Evolutionary conservation across 106 monocot genomes (phyloP).

Genomic region (Dendrobium nobile): DNA sequence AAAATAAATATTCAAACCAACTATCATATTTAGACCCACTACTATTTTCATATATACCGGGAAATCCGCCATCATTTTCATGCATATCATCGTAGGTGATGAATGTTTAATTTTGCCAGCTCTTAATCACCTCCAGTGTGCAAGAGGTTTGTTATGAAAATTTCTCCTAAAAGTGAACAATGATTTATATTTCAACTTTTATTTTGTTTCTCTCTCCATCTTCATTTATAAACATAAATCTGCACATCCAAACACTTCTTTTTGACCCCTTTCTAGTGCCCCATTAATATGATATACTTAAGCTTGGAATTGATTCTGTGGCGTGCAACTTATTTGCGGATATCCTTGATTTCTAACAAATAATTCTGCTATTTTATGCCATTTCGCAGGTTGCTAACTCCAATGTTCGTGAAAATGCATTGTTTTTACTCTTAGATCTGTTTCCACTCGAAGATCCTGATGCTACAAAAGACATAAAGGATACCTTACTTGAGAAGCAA

Average conservation of each 20-base stretch:
- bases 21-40: no score
- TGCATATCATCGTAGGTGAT: not conserved
- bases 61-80: no score
- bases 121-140: not conserved
- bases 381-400: conserved; percentile 78
- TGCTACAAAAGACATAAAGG: conserved; percentile 69
- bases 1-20: no score
- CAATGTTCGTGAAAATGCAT: conserved; percentile 81
- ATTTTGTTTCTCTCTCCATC: not conserved
- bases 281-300: not conserved
- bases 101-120: not conserved
- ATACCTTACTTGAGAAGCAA: conserved; percentile 71
- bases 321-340: not conserved
- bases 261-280: not conserved
- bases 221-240: not conserved
- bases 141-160: not conserved
- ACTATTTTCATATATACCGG: no score
- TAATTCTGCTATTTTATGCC: not conserved
- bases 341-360: not conserved
- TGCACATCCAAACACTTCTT: not conserved
- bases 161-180: not conserved
- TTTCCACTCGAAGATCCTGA: conserved; percentile 98
- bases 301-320: not conserved
- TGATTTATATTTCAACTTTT: not conserved
- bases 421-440: conserved; percentile 76